phyloP scores from a whole-genome alignment of 257 asterid species.

The Cinchona pubescens region DNA sequence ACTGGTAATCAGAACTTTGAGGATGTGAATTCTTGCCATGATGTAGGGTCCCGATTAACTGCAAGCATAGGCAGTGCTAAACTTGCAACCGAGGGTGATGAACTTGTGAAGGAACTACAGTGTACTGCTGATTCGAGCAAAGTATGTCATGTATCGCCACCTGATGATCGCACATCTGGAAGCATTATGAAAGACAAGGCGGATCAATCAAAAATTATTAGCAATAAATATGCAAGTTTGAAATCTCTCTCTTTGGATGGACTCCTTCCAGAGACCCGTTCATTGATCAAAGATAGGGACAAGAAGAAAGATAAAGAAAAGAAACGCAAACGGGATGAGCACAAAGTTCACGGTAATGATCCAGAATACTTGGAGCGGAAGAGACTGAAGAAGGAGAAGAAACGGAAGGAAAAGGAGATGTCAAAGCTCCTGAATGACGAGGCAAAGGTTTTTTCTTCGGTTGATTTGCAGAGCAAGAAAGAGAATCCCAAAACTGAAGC shows the following conservation, averaged over 20 bases:
- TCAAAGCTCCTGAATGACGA: constrained; percentile 53
- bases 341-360: constrained; percentile 33
- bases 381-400: constrained; percentile 80
- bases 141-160: constrained; percentile 37
- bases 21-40: constrained; percentile 82
- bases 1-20: constrained; percentile 63
- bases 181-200: constrained; percentile 27
- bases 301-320: constrained; percentile 38
- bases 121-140: constrained; percentile 96
- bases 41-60: constrained; percentile 86
- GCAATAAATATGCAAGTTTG: constrained; percentile 39
- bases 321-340: constrained; percentile 47
- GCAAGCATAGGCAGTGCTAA: constrained; percentile 92
- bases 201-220: constrained; percentile 31
- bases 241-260: constrained; percentile 28
- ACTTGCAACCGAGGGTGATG: constrained; percentile 57
- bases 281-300: constrained; percentile 18
- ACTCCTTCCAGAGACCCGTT: constrained; percentile 17
- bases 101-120: constrained; percentile 70
- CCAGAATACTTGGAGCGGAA: constrained; percentile 58
- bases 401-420: constrained; percentile 80
- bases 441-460: constrained; percentile 28
- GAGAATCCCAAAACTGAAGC: constrained; percentile 21
- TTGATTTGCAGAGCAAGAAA: constrained; percentile 29
- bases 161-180: constrained; percentile 31